Conservation (phyloP, 495 filamentous ascomycete genomes). For the Tuber melanosporum region DNA sequence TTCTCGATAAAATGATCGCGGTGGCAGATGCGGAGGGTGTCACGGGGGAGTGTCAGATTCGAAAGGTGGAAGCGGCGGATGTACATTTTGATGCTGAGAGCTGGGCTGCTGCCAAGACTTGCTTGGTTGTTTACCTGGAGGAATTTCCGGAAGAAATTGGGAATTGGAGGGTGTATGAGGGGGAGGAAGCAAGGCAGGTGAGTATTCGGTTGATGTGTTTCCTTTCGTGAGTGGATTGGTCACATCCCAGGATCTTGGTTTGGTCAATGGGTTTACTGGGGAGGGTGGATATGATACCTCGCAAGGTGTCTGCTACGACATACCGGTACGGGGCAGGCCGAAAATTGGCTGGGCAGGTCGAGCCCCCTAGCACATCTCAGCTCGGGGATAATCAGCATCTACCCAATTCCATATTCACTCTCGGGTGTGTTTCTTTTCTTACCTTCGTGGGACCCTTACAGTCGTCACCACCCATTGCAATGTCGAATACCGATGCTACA, state of each 20-base stretch:
- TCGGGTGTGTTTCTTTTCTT: not conserved
- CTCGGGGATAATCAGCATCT: not conserved
- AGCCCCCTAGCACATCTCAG: not conserved
- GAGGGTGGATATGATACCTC: not conserved
- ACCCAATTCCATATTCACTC: too few species aligned
- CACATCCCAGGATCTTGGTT: not conserved
- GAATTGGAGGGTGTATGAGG: slow-evolving; percentile 32
- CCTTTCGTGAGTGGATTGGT: not conserved
- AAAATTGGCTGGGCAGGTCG: not conserved
- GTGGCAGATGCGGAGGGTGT: slow-evolving; percentile 36
- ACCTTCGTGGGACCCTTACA: not conserved
- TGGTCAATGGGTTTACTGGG: not conserved
- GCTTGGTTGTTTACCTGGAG: slow-evolving; percentile 38
- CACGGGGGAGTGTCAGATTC: slow-evolving; percentile 33
- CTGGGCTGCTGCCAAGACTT: slow-evolving; percentile 43
- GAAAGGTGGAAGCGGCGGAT: slow-evolving; percentile 44
- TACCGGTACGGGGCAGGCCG: not conserved
- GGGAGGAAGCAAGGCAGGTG: slow-evolving; percentile 40
- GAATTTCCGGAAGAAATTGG: slow-evolving; percentile 44
- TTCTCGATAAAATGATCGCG: slow-evolving; percentile 37
- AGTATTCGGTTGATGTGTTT: not conserved
- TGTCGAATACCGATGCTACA: not conserved
- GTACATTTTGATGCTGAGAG: slow-evolving; percentile 42
- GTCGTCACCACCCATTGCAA: not conserved
- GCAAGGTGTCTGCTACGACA: not conserved